These are phyloP conservation scores for Diaporthe nobilis DNA, from an alignment of 2,329 filamentous ascomycete species.

Conservation along the genomic window DNA sequence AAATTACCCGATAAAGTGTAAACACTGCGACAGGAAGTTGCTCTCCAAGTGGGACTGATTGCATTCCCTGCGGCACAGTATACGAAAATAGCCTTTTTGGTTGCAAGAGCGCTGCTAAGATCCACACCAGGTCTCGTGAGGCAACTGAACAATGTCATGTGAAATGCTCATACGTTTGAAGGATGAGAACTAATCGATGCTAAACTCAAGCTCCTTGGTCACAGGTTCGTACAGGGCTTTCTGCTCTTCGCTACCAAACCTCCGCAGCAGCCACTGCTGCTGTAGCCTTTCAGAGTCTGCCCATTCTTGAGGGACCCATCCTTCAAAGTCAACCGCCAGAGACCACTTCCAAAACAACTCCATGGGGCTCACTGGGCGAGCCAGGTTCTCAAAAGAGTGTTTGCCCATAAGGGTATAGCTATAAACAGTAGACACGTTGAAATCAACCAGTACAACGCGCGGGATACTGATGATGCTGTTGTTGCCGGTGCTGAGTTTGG, in stretches of 20 bases:
- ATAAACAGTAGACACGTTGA: not conserved
- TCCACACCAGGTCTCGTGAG: no score
- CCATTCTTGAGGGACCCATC: not conserved
- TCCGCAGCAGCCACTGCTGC: slow-evolving; percentile 9
- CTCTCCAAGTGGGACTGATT: no score
- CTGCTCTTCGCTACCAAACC: not conserved
- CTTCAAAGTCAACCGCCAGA: not conserved
- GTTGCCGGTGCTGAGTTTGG: not conserved
- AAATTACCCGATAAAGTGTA: no score
- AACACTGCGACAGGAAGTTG: no score
- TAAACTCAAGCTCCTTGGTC: not conserved
- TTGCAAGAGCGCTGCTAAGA: no score
- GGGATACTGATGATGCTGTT: not conserved
- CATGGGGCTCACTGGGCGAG: not conserved
- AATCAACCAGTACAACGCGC: not conserved
- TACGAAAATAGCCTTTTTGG: no score
- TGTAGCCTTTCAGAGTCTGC: no score
- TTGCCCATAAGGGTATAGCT: not conserved
- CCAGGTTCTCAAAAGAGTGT: not conserved
- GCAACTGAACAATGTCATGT: no score
- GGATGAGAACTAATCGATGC: not conserved
- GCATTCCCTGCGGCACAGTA: no score
- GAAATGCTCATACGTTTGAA: no score
- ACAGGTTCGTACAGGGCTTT: not conserved
- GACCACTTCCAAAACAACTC: not conserved